A percentile compares a stretch with the other conserved stretches of the same genome.
These are phyloP conservation scores for Amphichorda felina DNA, from an alignment of 2,329 filamentous ascomycete genomes.

Conservation along the genomic window DNA sequence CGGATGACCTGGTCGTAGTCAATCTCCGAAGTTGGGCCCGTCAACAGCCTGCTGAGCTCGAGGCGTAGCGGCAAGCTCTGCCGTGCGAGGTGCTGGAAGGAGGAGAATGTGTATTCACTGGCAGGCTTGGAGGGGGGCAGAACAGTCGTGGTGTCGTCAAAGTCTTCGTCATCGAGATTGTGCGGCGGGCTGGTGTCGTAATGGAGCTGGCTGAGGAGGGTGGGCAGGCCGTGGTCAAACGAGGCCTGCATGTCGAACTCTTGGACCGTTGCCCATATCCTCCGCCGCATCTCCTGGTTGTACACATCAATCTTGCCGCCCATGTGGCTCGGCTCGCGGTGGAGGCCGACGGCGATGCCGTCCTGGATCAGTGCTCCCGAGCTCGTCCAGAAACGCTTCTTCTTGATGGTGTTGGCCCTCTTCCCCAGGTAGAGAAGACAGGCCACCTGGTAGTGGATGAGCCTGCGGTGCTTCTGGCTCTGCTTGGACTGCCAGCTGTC, in stretches of 20 bases:
- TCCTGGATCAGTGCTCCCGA: conserved; percentile 44
- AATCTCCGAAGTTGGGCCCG: conserved; percentile 39
- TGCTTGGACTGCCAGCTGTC: conserved; percentile 42
- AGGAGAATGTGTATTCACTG: conserved; percentile 44
- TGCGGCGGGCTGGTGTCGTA: conserved; percentile 42
- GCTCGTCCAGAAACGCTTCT: conserved; percentile 51
- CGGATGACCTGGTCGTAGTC: conserved; percentile 51
- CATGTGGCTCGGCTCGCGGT: conserved; percentile 46
- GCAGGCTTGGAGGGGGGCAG: conserved; percentile 38
- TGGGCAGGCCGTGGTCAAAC: conserved; percentile 48
- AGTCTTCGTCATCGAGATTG: conserved; percentile 47
- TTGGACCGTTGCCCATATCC: conserved; percentile 49
- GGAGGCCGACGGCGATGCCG: conserved; percentile 45
- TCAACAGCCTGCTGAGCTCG: conserved; percentile 44
- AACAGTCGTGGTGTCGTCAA: conserved; percentile 37
- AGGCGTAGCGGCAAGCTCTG: conserved; percentile 44
- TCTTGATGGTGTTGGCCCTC: conserved; percentile 50
- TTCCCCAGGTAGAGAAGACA: conserved; percentile 50
- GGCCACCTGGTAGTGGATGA: conserved; percentile 49
- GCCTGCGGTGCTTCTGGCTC: conserved; percentile 48
- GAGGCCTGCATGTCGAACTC: conserved; percentile 52
- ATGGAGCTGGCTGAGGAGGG: conserved; percentile 43
- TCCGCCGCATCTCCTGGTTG: conserved; percentile 49
- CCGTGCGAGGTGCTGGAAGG: conserved; percentile 45
- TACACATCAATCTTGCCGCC: conserved; percentile 42